These are phyloP conservation scores for Breviolum minutum DNA, from an alignment of 73 alveolate species.

Conservation along the genomic window DNA sequence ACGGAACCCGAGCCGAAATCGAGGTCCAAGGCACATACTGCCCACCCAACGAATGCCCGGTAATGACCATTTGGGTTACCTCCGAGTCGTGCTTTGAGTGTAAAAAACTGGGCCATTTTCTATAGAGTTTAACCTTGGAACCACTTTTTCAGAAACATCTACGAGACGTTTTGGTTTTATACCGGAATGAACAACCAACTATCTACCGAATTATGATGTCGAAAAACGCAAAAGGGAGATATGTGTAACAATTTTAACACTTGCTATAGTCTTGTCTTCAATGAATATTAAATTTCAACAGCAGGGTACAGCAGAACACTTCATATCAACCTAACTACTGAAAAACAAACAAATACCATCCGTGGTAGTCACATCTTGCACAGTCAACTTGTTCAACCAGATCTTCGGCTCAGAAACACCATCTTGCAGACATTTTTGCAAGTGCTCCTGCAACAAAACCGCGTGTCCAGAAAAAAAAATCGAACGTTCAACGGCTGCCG, in stretches of 20 bases:
- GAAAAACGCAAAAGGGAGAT: background rate
- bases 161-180: too few relatives aligned
- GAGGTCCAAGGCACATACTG: slow-evolving; percentile 19
- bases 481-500: background rate
- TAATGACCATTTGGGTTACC: slow-evolving; percentile 53
- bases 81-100: background rate
- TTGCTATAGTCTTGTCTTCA: too few relatives aligned
- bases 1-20: too few relatives aligned
- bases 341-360: background rate
- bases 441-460: slow-evolving; percentile 28
- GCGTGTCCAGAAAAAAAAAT: too few relatives aligned
- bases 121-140: too few relatives aligned
- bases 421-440: slow-evolving; percentile 42
- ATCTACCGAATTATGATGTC: too few relatives aligned
- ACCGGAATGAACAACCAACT: too few relatives aligned
- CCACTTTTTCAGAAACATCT: background rate
- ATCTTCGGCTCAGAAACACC: slow-evolving; percentile 21
- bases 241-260: too few relatives aligned
- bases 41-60: slow-evolving; percentile 87
- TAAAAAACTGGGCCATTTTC: too few relatives aligned
- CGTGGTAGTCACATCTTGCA: background rate
- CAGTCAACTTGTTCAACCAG: background rate
- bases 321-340: background rate
- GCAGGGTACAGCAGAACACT: background rate
- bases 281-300: too few relatives aligned